Conservation (phyloP, 2,329 filamentous ascomycete species). For the Aureobasidium mangrovei region DNA sequence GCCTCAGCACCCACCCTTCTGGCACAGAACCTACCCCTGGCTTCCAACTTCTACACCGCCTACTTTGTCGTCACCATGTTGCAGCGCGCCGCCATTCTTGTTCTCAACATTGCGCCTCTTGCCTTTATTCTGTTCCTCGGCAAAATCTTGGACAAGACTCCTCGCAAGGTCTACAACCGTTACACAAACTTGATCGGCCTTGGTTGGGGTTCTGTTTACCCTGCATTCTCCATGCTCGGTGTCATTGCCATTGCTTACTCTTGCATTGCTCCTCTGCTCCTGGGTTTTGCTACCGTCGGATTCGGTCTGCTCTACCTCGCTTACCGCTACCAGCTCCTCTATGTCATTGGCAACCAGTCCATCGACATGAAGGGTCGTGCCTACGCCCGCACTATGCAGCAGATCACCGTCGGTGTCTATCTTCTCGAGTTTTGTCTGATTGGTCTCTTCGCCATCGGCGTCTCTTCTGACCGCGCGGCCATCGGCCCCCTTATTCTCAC, state of each 20-base stretch:
- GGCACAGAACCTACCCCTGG: slow-evolving; percentile 29
- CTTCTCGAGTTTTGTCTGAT: slow-evolving; percentile 41
- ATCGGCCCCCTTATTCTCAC: slow-evolving; percentile 36
- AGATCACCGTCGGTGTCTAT: slow-evolving; percentile 40
- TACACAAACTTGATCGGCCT: slow-evolving; percentile 36
- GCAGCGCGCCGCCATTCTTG: slow-evolving; percentile 20
- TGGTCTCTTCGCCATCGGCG: slow-evolving; percentile 36
- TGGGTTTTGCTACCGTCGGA: slow-evolving; percentile 38
- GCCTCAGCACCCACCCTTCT: slow-evolving; percentile 25
- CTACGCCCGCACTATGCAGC: slow-evolving; percentile 39
- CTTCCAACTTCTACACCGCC: slow-evolving; percentile 33
- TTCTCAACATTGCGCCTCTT: slow-evolving; percentile 17
- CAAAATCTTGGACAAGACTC: slow-evolving; percentile 33
- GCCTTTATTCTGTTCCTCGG: slow-evolving; percentile 25
- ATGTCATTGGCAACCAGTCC: slow-evolving; percentile 36
- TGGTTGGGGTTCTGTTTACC: slow-evolving; percentile 38
- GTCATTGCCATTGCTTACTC: slow-evolving; percentile 38
- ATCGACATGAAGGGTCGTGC: slow-evolving; percentile 40
- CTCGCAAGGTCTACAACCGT: slow-evolving; percentile 38
- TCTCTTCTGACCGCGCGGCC: slow-evolving; percentile 26
- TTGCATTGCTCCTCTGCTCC: slow-evolving; percentile 40
- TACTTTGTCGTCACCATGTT: slow-evolving; percentile 34
- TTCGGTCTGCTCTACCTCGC: slow-evolving; percentile 38
- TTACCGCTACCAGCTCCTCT: slow-evolving; percentile 43
- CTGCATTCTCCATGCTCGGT: slow-evolving; percentile 39